Base-by-base conservation (phyloP, 805 yeast genomes). In the Kodamaea neixiangensis region DNA sequence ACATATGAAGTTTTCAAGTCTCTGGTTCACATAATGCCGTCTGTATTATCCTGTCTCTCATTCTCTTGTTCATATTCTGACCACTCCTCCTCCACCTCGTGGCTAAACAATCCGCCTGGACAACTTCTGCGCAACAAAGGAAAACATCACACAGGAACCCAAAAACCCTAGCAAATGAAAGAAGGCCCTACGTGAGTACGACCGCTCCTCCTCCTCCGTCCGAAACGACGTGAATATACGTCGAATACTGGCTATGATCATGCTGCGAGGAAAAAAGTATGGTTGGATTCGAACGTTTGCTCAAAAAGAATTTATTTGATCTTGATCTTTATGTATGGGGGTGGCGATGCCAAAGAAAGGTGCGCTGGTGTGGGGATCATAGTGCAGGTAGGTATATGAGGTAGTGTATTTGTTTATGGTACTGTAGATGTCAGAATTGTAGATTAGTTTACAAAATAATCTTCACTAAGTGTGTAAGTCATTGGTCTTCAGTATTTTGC, bases 181-280 rank as follows among this genome's bases (percentile, higher is more conserved):
- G 61, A 86, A 86, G 1, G 96, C 96, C 54, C 79, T 76, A 44
- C 97, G 72, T 0, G 96, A 87, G 58, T 82, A 86, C 47, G 76
- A 71, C 46, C 92, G 72, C 64, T 90, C 96, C 59, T 89, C 96
- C 58, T 89, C 96, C 55, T 89, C 96, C 2, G 94, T 81, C 15
- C 97, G 70, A 61, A 89, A 89, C 3, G 94, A 86, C 18, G 91
- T 83, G 63, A 89, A 89, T 40, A 89, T 85, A 51, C 89, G 73
- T 44, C 96, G 71, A 40, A 90, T 80, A 61, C 90, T 89, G 41
- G 88, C 90, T 41, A 89, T 72, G 58, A 85, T 83, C 85, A 75
- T 81, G 17, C 17, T 35, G 40, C 40, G 7, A 10, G 14, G 21
- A 38, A n/a, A 35, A 35, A 35, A 35, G 14, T 7, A 7, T 17